Base-by-base conservation (phyloP, 2,329 filamentous ascomycete genomes). In the Hypocreales sp. region DNA sequence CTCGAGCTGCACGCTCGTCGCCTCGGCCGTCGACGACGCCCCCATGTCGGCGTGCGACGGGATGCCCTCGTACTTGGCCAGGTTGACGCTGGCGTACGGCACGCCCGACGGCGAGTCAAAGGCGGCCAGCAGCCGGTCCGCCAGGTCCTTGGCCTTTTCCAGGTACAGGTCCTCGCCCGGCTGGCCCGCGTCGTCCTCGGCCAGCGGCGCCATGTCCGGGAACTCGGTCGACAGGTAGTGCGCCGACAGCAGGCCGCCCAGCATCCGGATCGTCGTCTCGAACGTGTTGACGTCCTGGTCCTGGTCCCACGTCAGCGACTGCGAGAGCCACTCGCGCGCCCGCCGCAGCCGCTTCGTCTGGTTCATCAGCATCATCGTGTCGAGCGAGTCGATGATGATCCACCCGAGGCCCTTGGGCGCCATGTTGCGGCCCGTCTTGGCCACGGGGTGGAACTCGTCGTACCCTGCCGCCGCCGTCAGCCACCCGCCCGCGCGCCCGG, bases 301-400 rank as follows among this genome's bases (percentile, higher is more conserved):
- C 51, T 93, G 83, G 33, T 94, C 76, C 56, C 92, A 95, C 8
- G 74, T 76, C 35, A 95, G 55, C 7, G 74, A 74, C 5, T 72
- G 76, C 2, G 80, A 66, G 25, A 98, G 72, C 90, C 90, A 98
- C 46, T 92, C 71, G 30, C 87, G 68, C 16, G 90, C 87, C 44
- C 92, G 75, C 20, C 74, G 67, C 21, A 98, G 66, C 35, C 86
- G 75, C 18, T 73, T 79, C 10, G 87, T 95, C 37, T 93, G 64
- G 50, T 95, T 95, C 90, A 98, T 98, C 34, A 98, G 63, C 59
- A 98, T 98, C 65, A 95, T 70, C 1, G 90, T 98, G 52, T 98
- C 90, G 36, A 98, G 61, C 9, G 87, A 75, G 56, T 98, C 90
- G 31, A 98, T 78, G 35, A 98, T 94, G 44, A 95, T 95, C 90